These are phyloP conservation scores for Rutstroemia sp. DNA, from an alignment of 2,329 filamentous ascomycete species.

Conservation along the genomic window DNA sequence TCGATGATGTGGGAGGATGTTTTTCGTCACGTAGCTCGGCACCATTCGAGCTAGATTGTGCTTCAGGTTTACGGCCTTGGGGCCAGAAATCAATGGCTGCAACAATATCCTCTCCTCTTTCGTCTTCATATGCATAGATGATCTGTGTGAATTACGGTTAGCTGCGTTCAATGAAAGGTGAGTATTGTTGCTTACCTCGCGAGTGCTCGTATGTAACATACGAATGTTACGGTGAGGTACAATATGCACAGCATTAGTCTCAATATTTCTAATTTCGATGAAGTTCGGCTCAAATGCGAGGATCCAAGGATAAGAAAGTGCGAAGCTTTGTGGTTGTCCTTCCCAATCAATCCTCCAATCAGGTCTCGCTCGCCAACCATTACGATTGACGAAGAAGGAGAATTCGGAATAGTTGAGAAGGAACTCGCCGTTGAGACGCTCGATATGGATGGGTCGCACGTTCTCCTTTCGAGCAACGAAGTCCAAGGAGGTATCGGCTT, in stretches of 20 bases:
- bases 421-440: conserved; percentile 94
- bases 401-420: conserved; percentile 97
- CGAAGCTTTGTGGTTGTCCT: conserved; percentile 84
- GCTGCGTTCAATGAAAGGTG: not conserved
- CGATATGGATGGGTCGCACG: conserved; percentile 92
- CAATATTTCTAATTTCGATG: conserved; percentile 92
- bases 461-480: conserved; percentile 93
- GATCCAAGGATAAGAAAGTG: conserved; percentile 93
- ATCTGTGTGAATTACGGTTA: conserved; percentile 51
- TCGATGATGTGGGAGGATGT: conserved; percentile 21
- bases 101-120: conserved; percentile 85
- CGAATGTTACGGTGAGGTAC: conserved; percentile 94
- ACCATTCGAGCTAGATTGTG: conserved; percentile 13
- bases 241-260: conserved; percentile 90
- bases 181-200: conserved; percentile 63
- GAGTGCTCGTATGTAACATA: conserved; percentile 93
- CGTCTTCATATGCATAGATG: conserved; percentile 94
- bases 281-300: conserved; percentile 96
- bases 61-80: conserved; percentile 27
- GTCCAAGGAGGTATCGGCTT: conserved; percentile 95
- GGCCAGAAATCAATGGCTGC: conserved; percentile 93
- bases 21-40: conserved; percentile 15
- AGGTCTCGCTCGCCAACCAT: conserved; percentile 90
- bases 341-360: conserved; percentile 99
- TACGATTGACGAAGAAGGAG: conserved; percentile 98